Base-by-base conservation (phyloP, 2,329 filamentous ascomycete species). In the Ophiobolus disseminans region DNA sequence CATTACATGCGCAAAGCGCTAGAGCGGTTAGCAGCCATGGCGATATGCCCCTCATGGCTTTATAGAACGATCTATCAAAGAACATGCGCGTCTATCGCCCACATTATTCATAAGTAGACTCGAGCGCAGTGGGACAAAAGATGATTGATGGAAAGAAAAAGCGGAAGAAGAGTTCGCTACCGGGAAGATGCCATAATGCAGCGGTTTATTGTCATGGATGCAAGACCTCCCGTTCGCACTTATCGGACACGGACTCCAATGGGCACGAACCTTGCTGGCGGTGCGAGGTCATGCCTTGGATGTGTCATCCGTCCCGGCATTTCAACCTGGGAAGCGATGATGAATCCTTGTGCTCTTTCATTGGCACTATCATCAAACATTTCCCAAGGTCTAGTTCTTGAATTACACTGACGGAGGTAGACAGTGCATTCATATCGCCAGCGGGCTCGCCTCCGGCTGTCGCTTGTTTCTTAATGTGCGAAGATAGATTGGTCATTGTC, bases 31-130 rank as follows among this genome's bases (percentile, higher is more conserved):
- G 28, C 25, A 43, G 20, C 32, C 16, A 23, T 28, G 32, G 45
- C 48, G 50, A 48, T 50, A 28, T 17, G 40, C 16, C 38, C 39
- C 25, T 25, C 42, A 45, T 45, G n/a, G n/a, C 16, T 20, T 45
- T 19, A 32, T n/a, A n/a, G n/a, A n/a, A n/a, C n/a, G n/a, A n/a
- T n/a, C n/a, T n/a, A n/a, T n/a, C n/a, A n/a, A n/a, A n/a, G n/a
- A n/a, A n/a, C n/a, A n/a, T n/a, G n/a, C n/a, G n/a, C n/a, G n/a
- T n/a, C n/a, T n/a, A n/a, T n/a, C n/a, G n/a, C n/a, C n/a, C n/a
- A n/a, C n/a, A n/a, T n/a, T n/a, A n/a, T n/a, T n/a, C n/a, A n/a
- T n/a, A n/a, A n/a, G n/a, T n/a, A n/a, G n/a, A n/a, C n/a, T 31
- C 6, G n/a, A 14, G 13, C 14, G 17, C 16, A 16, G 30, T n/a